A percentile compares a stretch with the other conserved stretches of the same genome.
Conservation (phyloP, 2,329 filamentous ascomycete genomes). For the Trichoderma sp. region DNA sequence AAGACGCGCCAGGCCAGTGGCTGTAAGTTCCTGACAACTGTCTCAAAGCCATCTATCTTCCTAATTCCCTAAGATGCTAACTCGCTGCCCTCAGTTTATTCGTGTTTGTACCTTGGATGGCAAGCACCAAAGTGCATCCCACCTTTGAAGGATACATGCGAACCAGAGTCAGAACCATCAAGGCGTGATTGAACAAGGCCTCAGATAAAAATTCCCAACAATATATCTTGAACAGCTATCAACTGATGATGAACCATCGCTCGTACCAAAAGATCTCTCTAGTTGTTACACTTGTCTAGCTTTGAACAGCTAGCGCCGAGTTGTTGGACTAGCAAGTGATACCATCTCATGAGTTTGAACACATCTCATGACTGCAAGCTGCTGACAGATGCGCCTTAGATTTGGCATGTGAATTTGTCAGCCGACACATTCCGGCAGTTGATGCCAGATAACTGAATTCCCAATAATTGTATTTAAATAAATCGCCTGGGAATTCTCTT, state of each 20-base stretch:
- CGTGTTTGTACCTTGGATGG: neutral
- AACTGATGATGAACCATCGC: neutral
- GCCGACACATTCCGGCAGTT: neutral
- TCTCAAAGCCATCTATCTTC: neutral
- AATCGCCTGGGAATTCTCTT: neutral
- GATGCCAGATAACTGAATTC: neutral
- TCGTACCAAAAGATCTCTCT: neutral
- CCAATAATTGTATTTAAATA: neutral
- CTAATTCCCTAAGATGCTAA: neutral
- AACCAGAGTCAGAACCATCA: neutral
- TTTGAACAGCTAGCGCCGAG: neutral
- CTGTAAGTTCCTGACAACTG: neutral
- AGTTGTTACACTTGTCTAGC: neutral
- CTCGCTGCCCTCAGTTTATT: neutral
- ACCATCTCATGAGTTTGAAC: neutral
- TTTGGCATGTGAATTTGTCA: constrained; percentile 16
- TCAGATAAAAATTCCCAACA: too few species aligned
- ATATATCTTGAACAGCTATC: neutral
- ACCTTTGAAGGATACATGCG: neutral
- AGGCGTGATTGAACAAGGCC: neutral
- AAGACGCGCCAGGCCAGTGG: neutral
- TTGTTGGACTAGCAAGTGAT: neutral
- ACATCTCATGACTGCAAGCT: constrained; percentile 1
- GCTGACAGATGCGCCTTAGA: neutral
- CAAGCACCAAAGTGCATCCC: neutral